A percentile compares a stretch with the other conserved stretches of the same genome.
These are phyloP conservation scores for Chenopodium formosanum DNA, from an alignment of 148 eudicot species.

Conservation along the genomic window DNA sequence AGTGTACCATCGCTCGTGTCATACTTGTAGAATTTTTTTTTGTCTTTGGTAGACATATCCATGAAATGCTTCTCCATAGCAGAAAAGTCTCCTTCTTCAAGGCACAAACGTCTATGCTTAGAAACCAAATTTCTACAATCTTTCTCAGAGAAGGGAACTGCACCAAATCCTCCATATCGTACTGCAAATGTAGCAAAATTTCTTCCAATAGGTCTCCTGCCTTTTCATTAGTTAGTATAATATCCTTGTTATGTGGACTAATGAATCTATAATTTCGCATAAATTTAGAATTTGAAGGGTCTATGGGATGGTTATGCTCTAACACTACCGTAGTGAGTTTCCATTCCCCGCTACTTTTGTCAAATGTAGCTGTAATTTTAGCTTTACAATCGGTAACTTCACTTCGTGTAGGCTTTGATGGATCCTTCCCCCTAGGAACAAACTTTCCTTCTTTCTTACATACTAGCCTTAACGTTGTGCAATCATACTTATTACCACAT, in stretches of 20 bases:
- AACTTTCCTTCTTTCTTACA: slow-evolving; percentile 1
- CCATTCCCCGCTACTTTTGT: not conserved
- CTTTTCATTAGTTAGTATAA: not conserved
- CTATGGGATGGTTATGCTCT: not conserved
- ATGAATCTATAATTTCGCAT: not conserved
- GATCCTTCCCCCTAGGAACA: not conserved
- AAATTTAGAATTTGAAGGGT: not conserved
- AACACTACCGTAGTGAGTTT: not conserved
- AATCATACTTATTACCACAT: not conserved
- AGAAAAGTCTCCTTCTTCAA: too few relatives aligned
- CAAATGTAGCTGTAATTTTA: not conserved
- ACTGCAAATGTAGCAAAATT: too few relatives aligned
- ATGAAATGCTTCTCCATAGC: too few relatives aligned
- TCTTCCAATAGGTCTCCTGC: too few relatives aligned
- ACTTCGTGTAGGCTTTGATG: not conserved
- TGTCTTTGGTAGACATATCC: too few relatives aligned
- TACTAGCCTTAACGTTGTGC: not conserved
- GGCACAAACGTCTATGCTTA: too few relatives aligned
- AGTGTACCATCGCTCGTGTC: too few relatives aligned
- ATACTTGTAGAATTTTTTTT: too few relatives aligned
- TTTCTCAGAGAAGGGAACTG: not conserved
- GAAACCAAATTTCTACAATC: too few relatives aligned
- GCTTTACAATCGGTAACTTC: not conserved
- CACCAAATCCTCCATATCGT: not conserved
- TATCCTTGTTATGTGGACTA: not conserved